Evolutionary conservation across 495 filamentous ascomycete genomes (phyloP).

Genomic region (Penicillium atrosanguineum): DNA sequence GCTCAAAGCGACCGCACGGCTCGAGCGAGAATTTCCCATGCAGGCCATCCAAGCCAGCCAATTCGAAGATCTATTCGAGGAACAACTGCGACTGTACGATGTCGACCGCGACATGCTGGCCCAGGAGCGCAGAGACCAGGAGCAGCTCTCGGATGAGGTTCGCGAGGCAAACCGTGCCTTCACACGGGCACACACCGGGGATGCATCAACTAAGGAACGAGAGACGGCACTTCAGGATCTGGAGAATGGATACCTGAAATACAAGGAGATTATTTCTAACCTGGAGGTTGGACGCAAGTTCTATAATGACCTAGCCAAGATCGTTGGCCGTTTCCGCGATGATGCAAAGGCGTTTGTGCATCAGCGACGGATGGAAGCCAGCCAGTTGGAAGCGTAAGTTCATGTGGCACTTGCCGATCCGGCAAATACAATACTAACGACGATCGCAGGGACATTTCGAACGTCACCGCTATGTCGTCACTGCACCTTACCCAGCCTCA

Average conservation of each 20-base stretch:
- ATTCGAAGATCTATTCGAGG: conserved; percentile 88
- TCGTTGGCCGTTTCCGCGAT: conserved; percentile 75
- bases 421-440: conserved; percentile 12
- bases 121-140: conserved; percentile 73
- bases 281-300: conserved; percentile 89
- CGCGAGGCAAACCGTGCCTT: conserved; percentile 77
- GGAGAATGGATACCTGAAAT: conserved; percentile 90
- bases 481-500: conserved; percentile 53
- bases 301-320: conserved; percentile 91
- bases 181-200: conserved; percentile 63
- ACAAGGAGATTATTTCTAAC: conserved; percentile 90
- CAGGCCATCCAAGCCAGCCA: conserved; percentile 79
- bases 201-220: conserved; percentile 70
- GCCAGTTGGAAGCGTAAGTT: conserved; percentile 67
- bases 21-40: conserved; percentile 84
- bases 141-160: conserved; percentile 63
- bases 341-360: conserved; percentile 76
- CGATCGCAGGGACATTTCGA: conserved; percentile 56
- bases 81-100: conserved; percentile 76
- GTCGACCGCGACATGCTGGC: conserved; percentile 65
- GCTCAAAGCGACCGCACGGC: conserved; percentile 72
- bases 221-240: conserved; percentile 84
- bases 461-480: conserved; percentile 55
- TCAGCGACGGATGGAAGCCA: conserved; percentile 75
- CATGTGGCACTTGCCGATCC: neutral